Evolutionary conservation across 129 eudicot species (phyloP).

Genomic region (Artemisia annua): DNA sequence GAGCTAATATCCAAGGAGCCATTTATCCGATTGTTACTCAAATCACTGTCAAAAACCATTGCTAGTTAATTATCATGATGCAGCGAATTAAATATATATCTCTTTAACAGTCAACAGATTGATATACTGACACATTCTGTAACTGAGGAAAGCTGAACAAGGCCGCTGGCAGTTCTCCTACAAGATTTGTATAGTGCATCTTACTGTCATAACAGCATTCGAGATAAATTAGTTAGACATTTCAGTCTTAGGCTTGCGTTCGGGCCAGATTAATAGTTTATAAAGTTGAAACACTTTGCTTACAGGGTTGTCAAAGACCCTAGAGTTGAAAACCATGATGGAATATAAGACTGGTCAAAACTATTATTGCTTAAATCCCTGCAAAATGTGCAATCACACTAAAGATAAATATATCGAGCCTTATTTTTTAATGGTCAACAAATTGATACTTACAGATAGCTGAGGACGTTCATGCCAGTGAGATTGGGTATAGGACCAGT

Average conservation of each 20-base stretch:
- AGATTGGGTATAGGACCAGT: slow-evolving; percentile 43
- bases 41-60: slow-evolving; percentile 25
- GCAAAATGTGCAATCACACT: slow-evolving; percentile 7
- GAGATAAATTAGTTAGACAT: not conserved
- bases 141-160: slow-evolving; percentile 58
- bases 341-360: slow-evolving; percentile 34
- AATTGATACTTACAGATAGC: slow-evolving; percentile 39
- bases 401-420: not conserved
- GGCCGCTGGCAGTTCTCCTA: slow-evolving; percentile 53
- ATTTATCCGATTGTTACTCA: slow-evolving; percentile 54
- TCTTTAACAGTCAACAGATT: not conserved
- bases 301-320: slow-evolving; percentile 45
- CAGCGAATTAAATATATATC: not conserved
- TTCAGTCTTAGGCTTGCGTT: not conserved
- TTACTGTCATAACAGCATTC: slow-evolving; percentile 31
- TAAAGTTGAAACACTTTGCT: slow-evolving; percentile 10
- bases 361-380: slow-evolving; percentile 57
- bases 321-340: slow-evolving; percentile 46
- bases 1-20: slow-evolving; percentile 55
- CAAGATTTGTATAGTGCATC: slow-evolving; percentile 51
- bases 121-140: slow-evolving; percentile 57
- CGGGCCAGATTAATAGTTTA: not conserved
- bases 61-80: slow-evolving; percentile 18
- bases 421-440: not conserved
- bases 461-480: slow-evolving; percentile 37